Evolutionary conservation across 345 rosid genomes (phyloP), one percentile per base, ranked within the genome.

Genomic region (Brassica nigra): DNA sequence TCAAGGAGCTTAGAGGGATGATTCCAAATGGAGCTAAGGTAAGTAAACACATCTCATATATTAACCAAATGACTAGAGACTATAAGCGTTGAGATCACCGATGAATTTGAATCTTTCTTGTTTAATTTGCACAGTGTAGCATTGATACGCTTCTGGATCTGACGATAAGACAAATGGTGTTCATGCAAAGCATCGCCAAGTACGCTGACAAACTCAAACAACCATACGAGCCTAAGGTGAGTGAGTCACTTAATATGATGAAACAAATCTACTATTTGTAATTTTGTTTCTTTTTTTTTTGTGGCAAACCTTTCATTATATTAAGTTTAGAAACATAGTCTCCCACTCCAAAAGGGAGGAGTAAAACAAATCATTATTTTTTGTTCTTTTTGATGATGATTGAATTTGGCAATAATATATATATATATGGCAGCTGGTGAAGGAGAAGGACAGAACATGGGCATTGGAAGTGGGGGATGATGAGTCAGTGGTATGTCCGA

Each of bases 11-110:
- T 83, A 86, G 91, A 81, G 93, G 86, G 74, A 85, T 95, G 82
- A 84, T 95, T 64, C 99, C 99, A 47, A 89, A 89, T 78, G 91
- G 95, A 59, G 83, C 83, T 36, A 95, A 93, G 96, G 99, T 95
- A 88, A 18, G 18, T 18, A 18, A 18, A 18, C 18, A 18, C 18
- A n/a, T n/a, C n/a, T n/a, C n/a, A n/a, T n/a, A n/a, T n/a, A 44
- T 28, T 71, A 49, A 23, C 70, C 65, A 15, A n/a, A n/a, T n/a
- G n/a, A n/a, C n/a, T n/a, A n/a, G n/a, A n/a, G n/a, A n/a, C n/a
- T n/a, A n/a, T n/a, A n/a, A n/a, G n/a, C n/a, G n/a, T n/a, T 12
- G 55, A 39, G 16, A 29, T 27, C 57, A 37, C 27, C 27, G 15
- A 44, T 62, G 9, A 39, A 30, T 47, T 52, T 74, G 33, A 63